phyloP scores from a whole-genome alignment of 2,329 filamentous ascomycete genomes.

The Neocatenulostroma microsporum region DNA sequence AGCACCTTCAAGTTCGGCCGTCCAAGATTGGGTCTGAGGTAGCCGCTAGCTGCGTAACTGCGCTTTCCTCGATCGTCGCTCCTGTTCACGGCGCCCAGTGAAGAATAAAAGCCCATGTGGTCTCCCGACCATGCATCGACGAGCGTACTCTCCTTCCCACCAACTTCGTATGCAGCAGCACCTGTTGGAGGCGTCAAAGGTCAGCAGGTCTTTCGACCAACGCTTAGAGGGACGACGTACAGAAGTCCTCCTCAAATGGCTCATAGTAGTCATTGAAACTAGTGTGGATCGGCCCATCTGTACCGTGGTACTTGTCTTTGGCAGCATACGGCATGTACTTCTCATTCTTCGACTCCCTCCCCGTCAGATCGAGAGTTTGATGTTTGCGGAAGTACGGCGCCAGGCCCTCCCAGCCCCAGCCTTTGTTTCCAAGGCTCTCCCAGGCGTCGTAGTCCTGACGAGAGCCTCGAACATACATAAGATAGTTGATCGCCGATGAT shows the following conservation, averaged over 20 bases:
- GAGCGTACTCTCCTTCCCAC: constrained; percentile 24
- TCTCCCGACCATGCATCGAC: constrained; percentile 28
- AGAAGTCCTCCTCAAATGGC: constrained; percentile 31
- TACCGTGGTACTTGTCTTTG: constrained; percentile 21
- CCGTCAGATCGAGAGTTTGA: constrained; percentile 22
- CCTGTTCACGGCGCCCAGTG: constrained; percentile 26
- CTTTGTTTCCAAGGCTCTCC: constrained; percentile 21
- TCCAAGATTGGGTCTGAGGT: constrained; percentile 24
- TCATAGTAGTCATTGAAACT: constrained; percentile 30
- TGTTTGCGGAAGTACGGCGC: constrained; percentile 27
- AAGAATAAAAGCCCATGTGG: constrained; percentile 28
- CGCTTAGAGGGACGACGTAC: no score
- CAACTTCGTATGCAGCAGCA: constrained; percentile 28
- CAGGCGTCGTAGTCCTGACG: constrained; percentile 31
- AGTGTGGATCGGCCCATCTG: constrained; percentile 22
- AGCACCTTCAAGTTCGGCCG: constrained; percentile 27
- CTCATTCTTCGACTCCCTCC: constrained; percentile 15
- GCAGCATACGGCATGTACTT: constrained; percentile 24
- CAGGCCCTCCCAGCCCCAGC: constrained; percentile 25
- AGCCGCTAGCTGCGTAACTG: constrained; percentile 28
- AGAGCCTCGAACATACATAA: constrained; percentile 28
- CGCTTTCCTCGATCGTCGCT: constrained; percentile 24
- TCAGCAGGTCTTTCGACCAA: no score
- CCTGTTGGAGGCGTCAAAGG: no score
- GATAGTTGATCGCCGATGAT: constrained; percentile 33